Percentiles rank a stretch among this genome's conserved stretches.
phyloP scores from a whole-genome alignment of 176 grass and related monocot genomes.

The Carex littledalei region DNA sequence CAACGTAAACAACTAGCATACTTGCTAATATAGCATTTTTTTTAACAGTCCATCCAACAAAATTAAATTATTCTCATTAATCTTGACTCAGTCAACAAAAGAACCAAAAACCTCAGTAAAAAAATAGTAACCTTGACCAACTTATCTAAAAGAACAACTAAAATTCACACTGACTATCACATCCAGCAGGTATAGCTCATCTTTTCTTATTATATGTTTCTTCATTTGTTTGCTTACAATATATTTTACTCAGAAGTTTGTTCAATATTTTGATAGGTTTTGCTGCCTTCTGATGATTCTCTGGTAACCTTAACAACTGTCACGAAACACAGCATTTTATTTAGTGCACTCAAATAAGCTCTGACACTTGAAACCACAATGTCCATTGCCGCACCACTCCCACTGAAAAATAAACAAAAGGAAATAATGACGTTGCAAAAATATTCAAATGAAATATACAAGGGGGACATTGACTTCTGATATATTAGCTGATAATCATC shows the following conservation, averaged over 20 bases:
- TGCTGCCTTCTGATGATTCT: slow-evolving; percentile 12
- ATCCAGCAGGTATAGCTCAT: not conserved
- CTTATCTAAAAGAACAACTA: not conserved
- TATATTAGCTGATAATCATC: not conserved
- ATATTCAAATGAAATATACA: not conserved
- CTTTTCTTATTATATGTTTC: not conserved
- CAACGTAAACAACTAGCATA: not conserved
- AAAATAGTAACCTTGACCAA: not conserved
- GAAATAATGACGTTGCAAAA: not conserved
- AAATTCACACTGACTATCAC: not conserved
- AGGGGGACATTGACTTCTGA: not conserved
- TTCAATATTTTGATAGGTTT: slow-evolving; percentile 25
- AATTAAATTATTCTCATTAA: not conserved
- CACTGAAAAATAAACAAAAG: slow-evolving; percentile 40
- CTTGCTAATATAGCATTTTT: not conserved
- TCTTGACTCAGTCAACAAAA: no score
- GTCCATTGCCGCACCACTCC: slow-evolving; percentile 71
- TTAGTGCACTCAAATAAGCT: slow-evolving; percentile 80
- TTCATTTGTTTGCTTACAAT: not conserved
- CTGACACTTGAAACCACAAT: slow-evolving; percentile 74
- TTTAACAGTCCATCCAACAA: not conserved
- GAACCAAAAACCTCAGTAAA: no score
- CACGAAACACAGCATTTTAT: slow-evolving; percentile 78
- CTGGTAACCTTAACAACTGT: slow-evolving; percentile 43
- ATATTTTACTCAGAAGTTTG: slow-evolving; percentile 16